Evolutionary conservation across 2,329 filamentous ascomycete species (phyloP), one percentile per base, ranked within the genome.

Genomic region (Ploettnerulaceae sp.): DNA sequence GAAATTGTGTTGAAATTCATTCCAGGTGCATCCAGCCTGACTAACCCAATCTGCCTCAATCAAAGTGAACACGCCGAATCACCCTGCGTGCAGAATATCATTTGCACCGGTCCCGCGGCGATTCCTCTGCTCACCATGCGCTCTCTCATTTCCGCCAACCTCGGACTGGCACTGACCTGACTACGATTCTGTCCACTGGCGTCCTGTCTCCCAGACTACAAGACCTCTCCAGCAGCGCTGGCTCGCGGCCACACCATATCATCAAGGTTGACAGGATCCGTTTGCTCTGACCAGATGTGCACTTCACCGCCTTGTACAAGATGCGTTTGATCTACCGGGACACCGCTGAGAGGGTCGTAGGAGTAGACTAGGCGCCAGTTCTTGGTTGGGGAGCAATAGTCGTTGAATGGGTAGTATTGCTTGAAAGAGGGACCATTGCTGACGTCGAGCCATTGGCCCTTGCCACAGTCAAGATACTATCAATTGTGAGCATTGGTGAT

Each of bases 321-420:
- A 60, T 82, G 73, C 20, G 79, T 77, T 33, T 79, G 66, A 20
- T 81, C 72, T 7, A 66, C 67, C 0, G 82, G 76, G 4, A 95
- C 72, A 35, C 77, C 78, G 2, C 69, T 72, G 3, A 81, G 69
- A 0, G 89, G 89, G 62, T 95, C 83, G 65, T 91, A 86, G 15
- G 80, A 77, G 72, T 95, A 95, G 48, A 91, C 75, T 21, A 87
- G 71, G 5, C 81, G 77, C 89, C 89, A 95, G 68, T 78, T 86
- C 70, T 95, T 89, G 61, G 74, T 73, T 1, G 89, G 89, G 0
- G 71, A 70, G 68, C 89, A 95, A 76, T 89, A 95, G 69, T 94
- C 88, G 48, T 71, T 68, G 70, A 86, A 95, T 0, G 87, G 87
- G 63, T 76, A 88, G 67, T 69, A 77, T 1, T 58, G 53, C 14